phyloP scores from a whole-genome alignment of 352 stramenopile species.

The Globisporangium camurandrum region DNA sequence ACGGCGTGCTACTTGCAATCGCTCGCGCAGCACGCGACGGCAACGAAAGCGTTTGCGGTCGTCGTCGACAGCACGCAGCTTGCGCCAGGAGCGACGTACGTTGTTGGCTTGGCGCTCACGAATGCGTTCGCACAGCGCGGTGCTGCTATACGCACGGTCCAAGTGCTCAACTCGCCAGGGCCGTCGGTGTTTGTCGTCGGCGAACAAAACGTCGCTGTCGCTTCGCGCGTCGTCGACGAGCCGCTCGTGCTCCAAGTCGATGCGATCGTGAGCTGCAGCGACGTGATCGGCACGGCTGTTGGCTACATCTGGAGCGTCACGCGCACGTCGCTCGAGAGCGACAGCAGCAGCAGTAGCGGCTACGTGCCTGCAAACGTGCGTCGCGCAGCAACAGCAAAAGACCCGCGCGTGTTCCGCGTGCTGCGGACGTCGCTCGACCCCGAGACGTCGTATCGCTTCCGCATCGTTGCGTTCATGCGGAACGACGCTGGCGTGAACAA shows the following conservation, averaged over 20 bases:
- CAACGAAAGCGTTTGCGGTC: slow-evolving; percentile 15
- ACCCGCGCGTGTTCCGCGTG: slow-evolving; percentile 53
- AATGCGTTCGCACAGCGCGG: slow-evolving; percentile 50
- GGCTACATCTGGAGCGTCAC: slow-evolving; percentile 42
- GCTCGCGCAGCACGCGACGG: slow-evolving; percentile 20
- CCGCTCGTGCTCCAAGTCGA: slow-evolving; percentile 37
- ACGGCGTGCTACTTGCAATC: slow-evolving; percentile 46
- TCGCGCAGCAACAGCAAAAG: slow-evolving; percentile 42
- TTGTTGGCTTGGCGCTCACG: slow-evolving; percentile 39
- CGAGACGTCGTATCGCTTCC: slow-evolving; percentile 49
- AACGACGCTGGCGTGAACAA: too few relatives aligned
- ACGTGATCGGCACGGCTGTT: slow-evolving; percentile 23
- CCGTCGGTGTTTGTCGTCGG: slow-evolving; percentile 47
- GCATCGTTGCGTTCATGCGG: slow-evolving; percentile 39
- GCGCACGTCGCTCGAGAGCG: slow-evolving; percentile 9
- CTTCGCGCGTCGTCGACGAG: slow-evolving; percentile 24
- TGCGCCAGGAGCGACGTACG: slow-evolving; percentile 26
- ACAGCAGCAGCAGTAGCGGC: background rate
- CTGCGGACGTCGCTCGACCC: slow-evolving; percentile 23
- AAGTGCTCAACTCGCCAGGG: slow-evolving; percentile 30
- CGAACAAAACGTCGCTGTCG: slow-evolving; percentile 23
- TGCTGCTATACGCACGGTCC: slow-evolving; percentile 18
- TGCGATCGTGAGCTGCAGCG: slow-evolving; percentile 34
- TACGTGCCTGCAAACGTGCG: slow-evolving; percentile 26
- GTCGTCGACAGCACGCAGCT: slow-evolving; percentile 38